Evolutionary conservation across 371 early-diverging fungal genomes (phyloP), one percentile per base, ranked within the genome.

Genomic region (Lichtheimia ramosa): DNA sequence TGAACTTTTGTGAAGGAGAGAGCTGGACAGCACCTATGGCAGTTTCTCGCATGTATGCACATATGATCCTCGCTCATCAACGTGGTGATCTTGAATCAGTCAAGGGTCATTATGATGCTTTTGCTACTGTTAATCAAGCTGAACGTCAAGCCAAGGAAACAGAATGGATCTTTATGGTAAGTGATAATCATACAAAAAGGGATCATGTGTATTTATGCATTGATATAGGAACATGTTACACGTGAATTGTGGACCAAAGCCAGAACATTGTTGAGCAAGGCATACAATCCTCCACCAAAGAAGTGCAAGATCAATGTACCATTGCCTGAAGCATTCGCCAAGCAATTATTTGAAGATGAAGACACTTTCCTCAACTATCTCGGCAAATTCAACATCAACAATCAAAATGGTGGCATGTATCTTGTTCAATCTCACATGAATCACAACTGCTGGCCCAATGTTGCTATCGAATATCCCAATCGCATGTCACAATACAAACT

Each of bases 391-490:
- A 84, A 85, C 65, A 80, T 87, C 63, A 87, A 87, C 65, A 85
- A 87, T 61, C 88, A 87, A 62, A 83, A 82, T 50, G 88, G 88
- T 48, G 88, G 88, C 52, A 65, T 87, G 65, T 87, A 84, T 61
- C 65, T 85, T 21, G 70, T 85, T 23, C 88, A 87, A 25, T 83
- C 86, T 0, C 82, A 83, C 12, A 73, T 85, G 65, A 85, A 85
- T 60, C 86, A 85, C 51, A 77, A 75, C 51, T 85, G 86, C 42
- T 43, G 66, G 10, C 86, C 86, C 16, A 83, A 83, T 48, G 76
- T 83, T 28, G 64, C 76, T 49, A 83, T 85, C 55, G 86, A 83
- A 51, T 73, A 83, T 56, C 79, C 79, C 39, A 63, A 63, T 58
- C 62, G 62, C 43, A 65, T 65, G 34, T 70, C 81, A 3, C 82